phyloP scores from a whole-genome alignment of 768 basidiomycete genomes.

The Hericium rajendrae region DNA sequence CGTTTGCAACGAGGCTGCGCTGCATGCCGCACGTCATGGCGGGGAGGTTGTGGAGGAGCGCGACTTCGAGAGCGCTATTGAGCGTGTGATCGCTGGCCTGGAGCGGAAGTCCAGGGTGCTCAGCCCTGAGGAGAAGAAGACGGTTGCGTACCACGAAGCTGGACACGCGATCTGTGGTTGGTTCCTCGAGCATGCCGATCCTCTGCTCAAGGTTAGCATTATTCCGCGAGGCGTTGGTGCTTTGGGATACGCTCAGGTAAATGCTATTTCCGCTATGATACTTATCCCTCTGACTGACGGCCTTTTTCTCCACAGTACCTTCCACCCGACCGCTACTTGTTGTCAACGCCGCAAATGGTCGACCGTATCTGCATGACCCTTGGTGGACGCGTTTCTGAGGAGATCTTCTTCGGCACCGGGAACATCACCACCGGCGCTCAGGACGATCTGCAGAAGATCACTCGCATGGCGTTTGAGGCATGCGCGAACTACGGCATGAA shows the following conservation, averaged over 20 bases:
- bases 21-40: constrained; percentile 83
- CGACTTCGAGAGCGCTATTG: constrained; percentile 96
- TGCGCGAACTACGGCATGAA: constrained; percentile 98
- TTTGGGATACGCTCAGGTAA: constrained; percentile 89
- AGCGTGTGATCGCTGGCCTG: constrained; percentile 93
- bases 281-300: neutral
- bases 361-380: constrained; percentile 99
- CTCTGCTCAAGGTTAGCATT: constrained; percentile 94
- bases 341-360: constrained; percentile 88
- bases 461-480: constrained; percentile 93
- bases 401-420: constrained; percentile 88
- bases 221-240: constrained; percentile 95
- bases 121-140: constrained; percentile 94
- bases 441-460: constrained; percentile 97
- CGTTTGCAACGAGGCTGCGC: constrained; percentile 95
- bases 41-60: constrained; percentile 70
- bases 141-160: constrained; percentile 97
- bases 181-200: constrained; percentile 97
- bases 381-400: constrained; percentile 95
- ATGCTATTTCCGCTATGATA: neutral
- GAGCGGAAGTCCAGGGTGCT: constrained; percentile 93
- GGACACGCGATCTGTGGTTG: constrained; percentile 98
- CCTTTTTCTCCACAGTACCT: constrained; percentile 51
- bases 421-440: constrained; percentile 98
- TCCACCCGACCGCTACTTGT: constrained; percentile 90